These are phyloP conservation scores for Anacardium occidentale DNA, from an alignment of 345 rosid species.

Conservation along the genomic window DNA sequence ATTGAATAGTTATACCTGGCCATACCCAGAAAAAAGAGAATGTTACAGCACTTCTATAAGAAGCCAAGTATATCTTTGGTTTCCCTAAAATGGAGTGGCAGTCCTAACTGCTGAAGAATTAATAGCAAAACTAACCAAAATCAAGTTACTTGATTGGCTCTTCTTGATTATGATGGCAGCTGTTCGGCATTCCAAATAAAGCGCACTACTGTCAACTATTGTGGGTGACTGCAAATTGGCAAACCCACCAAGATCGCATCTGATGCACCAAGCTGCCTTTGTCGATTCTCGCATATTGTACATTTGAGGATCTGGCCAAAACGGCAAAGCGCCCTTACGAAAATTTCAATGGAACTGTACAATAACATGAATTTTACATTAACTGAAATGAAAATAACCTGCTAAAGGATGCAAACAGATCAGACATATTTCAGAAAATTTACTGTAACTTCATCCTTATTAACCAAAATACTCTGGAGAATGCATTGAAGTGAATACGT, in stretches of 20 bases:
- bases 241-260: constrained; percentile 42
- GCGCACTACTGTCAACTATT: constrained; percentile 15
- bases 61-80: neutral
- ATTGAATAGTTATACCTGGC: neutral
- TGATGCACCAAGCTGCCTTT: constrained; percentile 69
- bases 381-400: neutral
- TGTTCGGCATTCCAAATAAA: constrained; percentile 25
- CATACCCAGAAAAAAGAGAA: neutral
- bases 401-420: neutral
- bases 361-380: too few species aligned
- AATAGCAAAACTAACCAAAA: neutral
- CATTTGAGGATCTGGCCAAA: constrained; percentile 89
- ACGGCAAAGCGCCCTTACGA: constrained; percentile 73
- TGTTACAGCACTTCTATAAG: neutral
- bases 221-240: neutral
- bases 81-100: constrained; percentile 5
- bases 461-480: neutral
- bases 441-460: neutral
- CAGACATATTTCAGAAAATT: neutral
- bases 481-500: neutral
- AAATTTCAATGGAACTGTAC: constrained; percentile 8
- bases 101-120: constrained; percentile 9
- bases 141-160: neutral
- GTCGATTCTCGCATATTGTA: constrained; percentile 72
- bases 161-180: neutral